phyloP scores from a whole-genome alignment of 345 rosid genomes.

The Populus pruinosa region DNA sequence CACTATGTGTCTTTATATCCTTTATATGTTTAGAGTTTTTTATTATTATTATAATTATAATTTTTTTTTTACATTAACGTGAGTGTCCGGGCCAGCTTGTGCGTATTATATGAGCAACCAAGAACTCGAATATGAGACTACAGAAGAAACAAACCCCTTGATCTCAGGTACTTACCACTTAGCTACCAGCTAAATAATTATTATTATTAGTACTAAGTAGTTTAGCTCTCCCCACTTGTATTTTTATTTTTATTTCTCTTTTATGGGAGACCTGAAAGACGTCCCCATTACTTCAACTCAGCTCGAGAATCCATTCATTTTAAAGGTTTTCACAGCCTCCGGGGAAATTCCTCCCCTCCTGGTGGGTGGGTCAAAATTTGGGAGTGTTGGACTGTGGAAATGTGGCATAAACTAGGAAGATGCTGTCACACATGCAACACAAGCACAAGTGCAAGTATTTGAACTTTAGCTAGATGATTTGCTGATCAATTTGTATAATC shows the following conservation, averaged over 20 bases:
- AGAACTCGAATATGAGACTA: too few species aligned
- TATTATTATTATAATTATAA: too few species aligned
- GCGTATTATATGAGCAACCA: too few species aligned
- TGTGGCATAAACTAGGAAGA: constrained; percentile 5
- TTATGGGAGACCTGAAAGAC: neutral
- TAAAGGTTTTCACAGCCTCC: neutral
- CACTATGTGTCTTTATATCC: neutral
- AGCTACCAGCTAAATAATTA: too few species aligned
- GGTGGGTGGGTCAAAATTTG: neutral
- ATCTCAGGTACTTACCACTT: too few species aligned
- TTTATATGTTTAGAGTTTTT: neutral
- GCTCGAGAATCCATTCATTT: constrained; percentile 12
- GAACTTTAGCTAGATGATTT: neutral
- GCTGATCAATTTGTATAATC: neutral
- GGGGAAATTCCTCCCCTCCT: neutral
- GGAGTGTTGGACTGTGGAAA: constrained; percentile 12
- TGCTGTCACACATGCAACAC: constrained; percentile 10
- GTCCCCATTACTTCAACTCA: neutral
- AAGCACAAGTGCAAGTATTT: too few species aligned
- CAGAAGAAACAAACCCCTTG: too few species aligned
- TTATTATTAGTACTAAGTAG: too few species aligned
- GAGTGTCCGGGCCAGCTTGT: too few species aligned
- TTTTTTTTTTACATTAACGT: too few species aligned
- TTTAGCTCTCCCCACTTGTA: neutral
- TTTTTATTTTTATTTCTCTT: neutral